Base-by-base conservation (phyloP, 495 filamentous ascomycete genomes). In the Hyaloscypha bicolor region DNA sequence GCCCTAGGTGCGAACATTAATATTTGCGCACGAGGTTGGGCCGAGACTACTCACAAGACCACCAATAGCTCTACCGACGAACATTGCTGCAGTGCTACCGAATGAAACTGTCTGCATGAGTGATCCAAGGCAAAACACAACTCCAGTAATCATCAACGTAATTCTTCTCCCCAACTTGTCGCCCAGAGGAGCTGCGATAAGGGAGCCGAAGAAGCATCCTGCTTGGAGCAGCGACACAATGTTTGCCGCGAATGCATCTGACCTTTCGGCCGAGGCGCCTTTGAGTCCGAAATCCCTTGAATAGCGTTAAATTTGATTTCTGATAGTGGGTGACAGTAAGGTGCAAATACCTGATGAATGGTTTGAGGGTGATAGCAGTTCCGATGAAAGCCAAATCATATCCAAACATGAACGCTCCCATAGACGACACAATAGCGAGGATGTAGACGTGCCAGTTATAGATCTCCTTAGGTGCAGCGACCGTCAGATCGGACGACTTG, bases 211-310 rank as follows among this genome's bases (percentile, higher is more conserved):
- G 69, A 81, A 77, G 25, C 68, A 69, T 21, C 76, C 76, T 2
- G 67, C 69, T 57, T 77, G 76, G 59, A 75, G 76, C 16, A 72
- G 72, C 25, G 69, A 72, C 37, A 78, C 75, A 52, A 77, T 77
- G 60, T 78, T 77, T n/a, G 83, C 79, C 66, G 79, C 72, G 14
- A 77, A 65, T 22, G 78, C 32, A 1, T 69, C 61, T 0, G 55
- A 33, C 3, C 72, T 57, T 71, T 78, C 74, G 5, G 76, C 51
- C 31, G 76, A 71, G 51, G 16, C 22, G 22, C 22, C 22, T n/a
- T 53, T 53, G 21, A 86, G 75, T 8, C 76, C 76, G 62, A 87
- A 87, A 60, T 81, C 79, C 2, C 62, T 32, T 51, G 74, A 62
- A 37, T 25, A 12, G 35, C 35, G 3, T 37, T 37, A 37, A 37